Conservation (phyloP, 495 filamentous ascomycete genomes). For the Physcia stellaris region DNA sequence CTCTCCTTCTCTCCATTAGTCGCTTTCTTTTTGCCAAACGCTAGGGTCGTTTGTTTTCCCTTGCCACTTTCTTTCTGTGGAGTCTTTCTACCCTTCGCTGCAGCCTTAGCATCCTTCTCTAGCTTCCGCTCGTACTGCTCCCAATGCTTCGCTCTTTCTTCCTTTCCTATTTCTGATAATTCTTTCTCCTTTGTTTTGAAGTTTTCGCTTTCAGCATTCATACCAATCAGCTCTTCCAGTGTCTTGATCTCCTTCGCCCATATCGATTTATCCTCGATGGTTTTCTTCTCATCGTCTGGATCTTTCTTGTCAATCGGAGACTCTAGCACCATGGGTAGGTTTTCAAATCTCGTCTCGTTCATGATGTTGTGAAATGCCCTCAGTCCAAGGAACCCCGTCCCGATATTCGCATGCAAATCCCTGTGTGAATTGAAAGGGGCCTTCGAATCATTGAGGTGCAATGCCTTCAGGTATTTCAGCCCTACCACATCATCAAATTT, state of each 20-base stretch:
- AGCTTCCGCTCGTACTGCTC: constrained; percentile 62
- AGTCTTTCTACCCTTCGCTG: constrained; percentile 8
- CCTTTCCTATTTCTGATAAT: constrained; percentile 51
- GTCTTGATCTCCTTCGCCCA: constrained; percentile 85
- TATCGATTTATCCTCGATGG: constrained; percentile 54
- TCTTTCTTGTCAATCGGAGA: constrained; percentile 70
- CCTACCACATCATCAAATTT: constrained; percentile 75
- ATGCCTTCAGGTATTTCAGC: constrained; percentile 60
- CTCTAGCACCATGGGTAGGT: constrained; percentile 83
- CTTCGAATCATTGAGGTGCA: constrained; percentile 92
- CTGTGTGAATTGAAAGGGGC: constrained; percentile 63
- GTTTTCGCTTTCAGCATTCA: constrained; percentile 54
- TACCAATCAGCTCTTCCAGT: constrained; percentile 75
- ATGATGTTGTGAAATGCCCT: constrained; percentile 82
- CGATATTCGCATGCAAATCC: constrained; percentile 90
- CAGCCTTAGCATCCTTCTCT: constrained; percentile 15
- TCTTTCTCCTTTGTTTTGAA: constrained; percentile 50
- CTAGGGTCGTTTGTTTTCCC: constrained; percentile 9
- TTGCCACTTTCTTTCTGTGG: too few relatives aligned
- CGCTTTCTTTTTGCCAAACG: constrained; percentile 11
- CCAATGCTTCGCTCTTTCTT: constrained; percentile 59
- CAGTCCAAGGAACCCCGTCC: constrained; percentile 79
- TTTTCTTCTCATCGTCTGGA: constrained; percentile 22
- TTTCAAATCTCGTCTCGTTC: constrained; percentile 65
- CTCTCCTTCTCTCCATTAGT: constrained; percentile 8